Conservation (phyloP, 306 rosid genomes). For the Ormosia emarginata region DNA sequence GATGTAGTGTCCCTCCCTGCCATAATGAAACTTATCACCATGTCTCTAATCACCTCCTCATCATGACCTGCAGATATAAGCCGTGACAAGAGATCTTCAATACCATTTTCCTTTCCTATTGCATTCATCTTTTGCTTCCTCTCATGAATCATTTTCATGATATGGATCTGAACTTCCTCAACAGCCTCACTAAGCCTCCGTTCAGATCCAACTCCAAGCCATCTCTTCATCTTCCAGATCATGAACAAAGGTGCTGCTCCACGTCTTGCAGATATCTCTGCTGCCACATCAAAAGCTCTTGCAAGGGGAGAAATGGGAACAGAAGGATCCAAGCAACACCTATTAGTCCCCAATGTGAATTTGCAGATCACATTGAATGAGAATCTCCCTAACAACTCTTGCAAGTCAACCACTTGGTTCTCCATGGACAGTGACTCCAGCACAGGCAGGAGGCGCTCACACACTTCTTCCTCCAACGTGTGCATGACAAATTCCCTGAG, state of each 20-base stretch:
- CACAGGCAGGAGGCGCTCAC: slow-evolving; percentile 42
- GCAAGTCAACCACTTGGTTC: slow-evolving; percentile 49
- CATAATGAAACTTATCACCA: slow-evolving; percentile 79
- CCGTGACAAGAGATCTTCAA: slow-evolving; percentile 66
- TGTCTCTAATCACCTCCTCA: slow-evolving; percentile 65
- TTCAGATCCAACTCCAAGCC: slow-evolving; percentile 79
- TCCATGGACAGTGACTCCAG: slow-evolving; percentile 37
- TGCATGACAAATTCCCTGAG: slow-evolving; percentile 38
- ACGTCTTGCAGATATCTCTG: slow-evolving; percentile 65
- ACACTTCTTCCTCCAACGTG: slow-evolving; percentile 52
- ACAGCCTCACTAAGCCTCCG: slow-evolving; percentile 49
- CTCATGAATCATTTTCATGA: slow-evolving; percentile 45
- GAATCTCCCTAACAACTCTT: slow-evolving; percentile 65
- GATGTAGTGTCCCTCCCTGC: slow-evolving; percentile 96
- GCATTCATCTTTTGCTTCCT: slow-evolving; percentile 34
- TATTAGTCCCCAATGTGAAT: slow-evolving; percentile 49
- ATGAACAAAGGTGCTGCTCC: slow-evolving; percentile 67
- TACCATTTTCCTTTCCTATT: neutral
- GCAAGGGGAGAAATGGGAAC: slow-evolving; percentile 36
- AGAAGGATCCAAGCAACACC: slow-evolving; percentile 55
- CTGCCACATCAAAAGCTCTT: slow-evolving; percentile 65
- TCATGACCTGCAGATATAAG: slow-evolving; percentile 49
- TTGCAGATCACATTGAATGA: slow-evolving; percentile 66
- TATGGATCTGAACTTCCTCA: slow-evolving; percentile 46
- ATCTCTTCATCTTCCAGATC: slow-evolving; percentile 73